phyloP scores from a whole-genome alignment of 768 basidiomycete genomes.

The Tulasnella calospora region DNA sequence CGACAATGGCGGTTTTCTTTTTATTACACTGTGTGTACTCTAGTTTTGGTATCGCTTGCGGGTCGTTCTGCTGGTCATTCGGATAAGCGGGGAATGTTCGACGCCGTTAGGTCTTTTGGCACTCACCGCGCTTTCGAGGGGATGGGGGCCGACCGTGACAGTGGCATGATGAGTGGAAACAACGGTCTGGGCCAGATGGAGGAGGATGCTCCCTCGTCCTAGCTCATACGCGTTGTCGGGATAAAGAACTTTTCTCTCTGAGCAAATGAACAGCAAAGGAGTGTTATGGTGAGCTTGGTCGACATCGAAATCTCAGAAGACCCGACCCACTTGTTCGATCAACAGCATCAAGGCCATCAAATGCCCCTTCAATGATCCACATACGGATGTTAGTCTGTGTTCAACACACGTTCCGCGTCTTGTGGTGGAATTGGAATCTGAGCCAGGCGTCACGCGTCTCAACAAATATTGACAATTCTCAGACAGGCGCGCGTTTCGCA shows the following conservation, averaged over 20 bases:
- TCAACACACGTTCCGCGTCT: neutral
- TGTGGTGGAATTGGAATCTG: neutral
- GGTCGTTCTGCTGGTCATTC: neutral
- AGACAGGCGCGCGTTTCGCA: neutral
- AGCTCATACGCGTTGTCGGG: conserved; percentile 11
- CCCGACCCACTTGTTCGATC: neutral
- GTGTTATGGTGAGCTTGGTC: neutral
- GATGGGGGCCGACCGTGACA: conserved; percentile 6
- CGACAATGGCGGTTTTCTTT: conserved; percentile 2
- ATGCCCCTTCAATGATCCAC: conserved; percentile 20
- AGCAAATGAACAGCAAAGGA: neutral
- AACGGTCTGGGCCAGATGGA: neutral
- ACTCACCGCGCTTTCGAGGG: conserved; percentile 14
- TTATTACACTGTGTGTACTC: conserved; percentile 18
- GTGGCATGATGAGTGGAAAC: conserved; percentile 14
- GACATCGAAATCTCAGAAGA: neutral
- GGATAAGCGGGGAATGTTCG: neutral
- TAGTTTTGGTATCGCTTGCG: conserved; percentile 11
- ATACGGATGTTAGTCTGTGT: neutral
- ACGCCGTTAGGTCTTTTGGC: neutral
- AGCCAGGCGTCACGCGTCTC: neutral
- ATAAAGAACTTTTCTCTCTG: conserved; percentile 18
- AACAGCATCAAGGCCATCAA: conserved; percentile 7
- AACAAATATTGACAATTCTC: neutral
- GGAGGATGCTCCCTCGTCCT: neutral